A percentile compares a stretch with the other conserved stretches of the same genome.
Conservation (phyloP, 2,329 filamentous ascomycete species). For the Paraconiothyrium sp. region DNA sequence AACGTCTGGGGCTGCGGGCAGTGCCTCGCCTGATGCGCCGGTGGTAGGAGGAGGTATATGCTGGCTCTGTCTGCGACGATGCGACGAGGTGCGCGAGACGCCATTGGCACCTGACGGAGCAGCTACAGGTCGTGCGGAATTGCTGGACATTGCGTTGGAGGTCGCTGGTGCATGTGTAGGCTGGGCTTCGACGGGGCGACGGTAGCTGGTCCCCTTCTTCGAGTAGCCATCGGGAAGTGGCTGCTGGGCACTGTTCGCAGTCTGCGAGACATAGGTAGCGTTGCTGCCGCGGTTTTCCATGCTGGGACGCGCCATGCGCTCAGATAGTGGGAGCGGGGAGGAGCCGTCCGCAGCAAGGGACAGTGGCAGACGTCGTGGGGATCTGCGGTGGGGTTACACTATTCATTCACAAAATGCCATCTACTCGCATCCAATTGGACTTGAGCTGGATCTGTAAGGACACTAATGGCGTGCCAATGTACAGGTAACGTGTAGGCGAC, state of each 20-base stretch:
- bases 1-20: conserved; percentile 66
- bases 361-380: conserved; percentile 17
- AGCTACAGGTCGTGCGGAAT: conserved; percentile 38
- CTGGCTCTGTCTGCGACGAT: conserved; percentile 45
- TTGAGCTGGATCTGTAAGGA: conserved; percentile 8
- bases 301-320: conserved; percentile 24
- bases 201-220: conserved; percentile 45
- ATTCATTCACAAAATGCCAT: conserved; percentile 9
- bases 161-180: conserved; percentile 29
- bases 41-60: conserved; percentile 39
- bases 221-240: conserved; percentile 40
- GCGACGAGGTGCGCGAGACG: conserved; percentile 34
- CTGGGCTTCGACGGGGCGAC: conserved; percentile 43
- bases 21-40: conserved; percentile 32
- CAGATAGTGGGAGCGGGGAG: conserved; percentile 4
- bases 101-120: conserved; percentile 29
- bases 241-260: conserved; percentile 33
- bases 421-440: conserved; percentile 10
- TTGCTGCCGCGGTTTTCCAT: conserved; percentile 45
- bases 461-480: conserved; percentile 8
- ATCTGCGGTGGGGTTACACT: conserved; percentile 12
- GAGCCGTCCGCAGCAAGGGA: conserved; percentile 2
- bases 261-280: conserved; percentile 34
- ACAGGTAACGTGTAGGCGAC: conserved; percentile 10
- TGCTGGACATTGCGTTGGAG: conserved; percentile 36